A percentile compares a stretch with the other conserved stretches of the same genome.
These are phyloP conservation scores for Xenoacremonium recifei DNA, from an alignment of 2,329 filamentous ascomycete genomes.

Conservation along the genomic window DNA sequence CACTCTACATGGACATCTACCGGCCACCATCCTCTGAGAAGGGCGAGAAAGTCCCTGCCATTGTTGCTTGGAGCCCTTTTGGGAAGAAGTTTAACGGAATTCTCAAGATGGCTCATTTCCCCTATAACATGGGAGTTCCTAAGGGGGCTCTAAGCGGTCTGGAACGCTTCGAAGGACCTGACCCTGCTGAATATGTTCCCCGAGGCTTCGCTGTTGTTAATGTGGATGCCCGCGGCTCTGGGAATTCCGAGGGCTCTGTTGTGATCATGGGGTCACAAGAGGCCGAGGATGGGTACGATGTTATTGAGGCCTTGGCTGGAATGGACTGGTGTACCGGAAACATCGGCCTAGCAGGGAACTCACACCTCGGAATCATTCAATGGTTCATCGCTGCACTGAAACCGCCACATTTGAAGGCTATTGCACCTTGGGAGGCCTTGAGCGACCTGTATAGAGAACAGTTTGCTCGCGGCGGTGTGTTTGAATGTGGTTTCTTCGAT, in stretches of 20 bases:
- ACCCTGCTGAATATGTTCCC: slow-evolving; percentile 8
- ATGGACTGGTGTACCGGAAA: slow-evolving; percentile 28
- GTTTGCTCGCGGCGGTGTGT: slow-evolving; percentile 22
- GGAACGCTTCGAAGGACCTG: slow-evolving; percentile 11
- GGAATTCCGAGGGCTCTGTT: slow-evolving; percentile 6
- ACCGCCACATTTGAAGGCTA: slow-evolving; percentile 19
- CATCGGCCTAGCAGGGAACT: slow-evolving; percentile 29
- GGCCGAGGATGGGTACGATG: slow-evolving; percentile 26
- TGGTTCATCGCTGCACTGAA: slow-evolving; percentile 20
- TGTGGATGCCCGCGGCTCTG: slow-evolving; percentile 5
- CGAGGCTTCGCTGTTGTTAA: slow-evolving; percentile 8
- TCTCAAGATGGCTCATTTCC: neutral
- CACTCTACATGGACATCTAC: slow-evolving; percentile 7
- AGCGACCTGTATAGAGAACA: slow-evolving; percentile 11
- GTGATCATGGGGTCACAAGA: slow-evolving; percentile 17
- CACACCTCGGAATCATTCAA: slow-evolving; percentile 19
- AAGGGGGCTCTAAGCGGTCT: slow-evolving; percentile 1
- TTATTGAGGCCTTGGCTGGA: slow-evolving; percentile 25
- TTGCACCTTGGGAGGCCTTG: slow-evolving; percentile 24
- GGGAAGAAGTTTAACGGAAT: slow-evolving; percentile 10
- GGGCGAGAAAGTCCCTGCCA: slow-evolving; percentile 1
- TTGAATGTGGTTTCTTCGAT: slow-evolving; percentile 7
- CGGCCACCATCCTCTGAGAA: slow-evolving; percentile 5
- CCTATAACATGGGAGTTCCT: slow-evolving; percentile 1
- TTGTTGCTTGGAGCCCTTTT: slow-evolving; percentile 8